Evolutionary conservation across 768 basidiomycete species (phyloP).

Genomic region (Lanmaoa pseudosensibilis): DNA sequence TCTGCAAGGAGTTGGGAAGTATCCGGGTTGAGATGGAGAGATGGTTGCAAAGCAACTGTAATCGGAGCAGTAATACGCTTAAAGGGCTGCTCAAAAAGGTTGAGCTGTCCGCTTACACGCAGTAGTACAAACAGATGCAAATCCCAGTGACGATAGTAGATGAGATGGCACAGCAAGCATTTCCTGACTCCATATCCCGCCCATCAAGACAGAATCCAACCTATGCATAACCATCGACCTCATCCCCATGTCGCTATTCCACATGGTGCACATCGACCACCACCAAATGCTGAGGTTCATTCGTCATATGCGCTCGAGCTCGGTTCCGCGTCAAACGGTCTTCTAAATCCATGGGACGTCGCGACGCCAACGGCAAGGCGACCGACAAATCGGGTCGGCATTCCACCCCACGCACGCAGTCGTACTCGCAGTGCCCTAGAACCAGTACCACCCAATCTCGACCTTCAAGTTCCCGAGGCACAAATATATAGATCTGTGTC

Average conservation of each 20-base stretch:
- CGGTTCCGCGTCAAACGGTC: slow-evolving; percentile 19
- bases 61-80: slow-evolving; percentile 76
- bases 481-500: slow-evolving; percentile 50
- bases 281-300: slow-evolving; percentile 28
- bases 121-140: slow-evolving; percentile 25
- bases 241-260: slow-evolving; percentile 42
- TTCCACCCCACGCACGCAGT: slow-evolving; percentile 29
- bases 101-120: slow-evolving; percentile 49
- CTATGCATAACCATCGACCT: slow-evolving; percentile 33
- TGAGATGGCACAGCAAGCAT: slow-evolving; percentile 17
- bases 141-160: slow-evolving; percentile 19
- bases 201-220: background rate
- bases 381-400: slow-evolving; percentile 20
- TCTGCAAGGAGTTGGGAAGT: slow-evolving; percentile 62
- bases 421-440: slow-evolving; percentile 43
- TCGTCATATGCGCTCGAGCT: slow-evolving; percentile 35
- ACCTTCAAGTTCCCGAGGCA: slow-evolving; percentile 49
- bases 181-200: background rate
- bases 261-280: slow-evolving; percentile 34
- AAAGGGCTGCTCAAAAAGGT: slow-evolving; percentile 85
- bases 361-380: slow-evolving; percentile 28
- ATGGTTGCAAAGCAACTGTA: slow-evolving; percentile 87
- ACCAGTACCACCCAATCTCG: slow-evolving; percentile 27
- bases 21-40: slow-evolving; percentile 80
- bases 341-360: slow-evolving; percentile 38